A percentile compares a stretch with the other conserved stretches of the same genome.
Evolutionary conservation across 768 basidiomycete species (phyloP).

Genomic region (Mrakia blollopis): DNA sequence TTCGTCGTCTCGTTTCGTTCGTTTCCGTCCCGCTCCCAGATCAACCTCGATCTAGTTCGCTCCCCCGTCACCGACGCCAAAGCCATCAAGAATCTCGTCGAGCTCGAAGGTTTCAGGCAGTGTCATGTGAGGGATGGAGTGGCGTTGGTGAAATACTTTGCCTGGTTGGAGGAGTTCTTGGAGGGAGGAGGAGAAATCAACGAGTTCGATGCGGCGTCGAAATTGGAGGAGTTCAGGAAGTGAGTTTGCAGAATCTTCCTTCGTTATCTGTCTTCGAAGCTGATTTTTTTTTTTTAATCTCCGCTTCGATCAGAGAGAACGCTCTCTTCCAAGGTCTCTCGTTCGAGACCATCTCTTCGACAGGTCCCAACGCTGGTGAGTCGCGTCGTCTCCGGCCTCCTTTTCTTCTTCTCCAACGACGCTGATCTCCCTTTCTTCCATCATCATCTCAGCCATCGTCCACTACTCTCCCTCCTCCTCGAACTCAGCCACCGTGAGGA

Average conservation of each 20-base stretch:
- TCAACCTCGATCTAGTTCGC: conserved; percentile 49
- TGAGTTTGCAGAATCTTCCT: too few species aligned
- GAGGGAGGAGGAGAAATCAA: conserved; percentile 56
- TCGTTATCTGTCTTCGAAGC: too few species aligned
- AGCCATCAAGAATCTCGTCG: conserved; percentile 80
- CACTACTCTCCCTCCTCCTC: conserved; percentile 79
- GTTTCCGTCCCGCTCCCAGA: background rate
- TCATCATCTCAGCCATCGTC: conserved; percentile 54
- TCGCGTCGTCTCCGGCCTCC: background rate
- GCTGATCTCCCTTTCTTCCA: background rate
- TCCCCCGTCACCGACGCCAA: conserved; percentile 71
- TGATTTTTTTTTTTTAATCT: too few species aligned
- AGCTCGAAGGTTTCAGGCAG: conserved; percentile 71
- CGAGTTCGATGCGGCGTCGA: conserved; percentile 74
- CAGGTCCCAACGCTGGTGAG: conserved; percentile 46
- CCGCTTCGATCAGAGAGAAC: conserved; percentile 54
- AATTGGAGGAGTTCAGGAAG: conserved; percentile 76
- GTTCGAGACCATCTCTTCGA: conserved; percentile 86
- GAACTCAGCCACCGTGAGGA: conserved; percentile 67
- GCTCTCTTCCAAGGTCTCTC: conserved; percentile 78
- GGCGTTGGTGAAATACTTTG: conserved; percentile 78
- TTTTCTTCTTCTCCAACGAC: background rate
- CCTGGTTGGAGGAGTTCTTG: conserved; percentile 88
- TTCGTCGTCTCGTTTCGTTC: too few species aligned
- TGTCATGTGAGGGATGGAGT: conserved; percentile 91